phyloP scores from a whole-genome alignment of 164 flowering plant species.

The Dillenia turbinata region DNA sequence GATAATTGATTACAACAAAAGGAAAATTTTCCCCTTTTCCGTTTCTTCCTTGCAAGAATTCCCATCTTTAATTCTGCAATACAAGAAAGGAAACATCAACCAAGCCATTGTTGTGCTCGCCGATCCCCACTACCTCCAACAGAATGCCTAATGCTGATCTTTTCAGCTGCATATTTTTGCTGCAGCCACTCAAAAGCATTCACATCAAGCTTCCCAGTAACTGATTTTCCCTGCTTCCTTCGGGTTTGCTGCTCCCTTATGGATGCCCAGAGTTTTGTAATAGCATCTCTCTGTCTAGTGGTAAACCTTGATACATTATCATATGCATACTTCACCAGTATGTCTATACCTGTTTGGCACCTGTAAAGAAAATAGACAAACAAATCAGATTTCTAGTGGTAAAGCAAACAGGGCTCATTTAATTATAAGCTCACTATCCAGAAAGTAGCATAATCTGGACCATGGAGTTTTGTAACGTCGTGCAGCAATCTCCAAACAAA shows the following conservation, averaged over 20 bases:
- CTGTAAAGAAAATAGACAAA: constrained; percentile 29
- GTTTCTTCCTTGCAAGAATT: not conserved
- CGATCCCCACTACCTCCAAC: constrained; percentile 84
- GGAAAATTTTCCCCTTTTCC: no score
- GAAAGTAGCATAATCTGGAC: constrained; percentile 21
- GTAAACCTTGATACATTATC: constrained; percentile 83
- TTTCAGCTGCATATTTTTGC: constrained; percentile 45
- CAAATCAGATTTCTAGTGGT: not conserved
- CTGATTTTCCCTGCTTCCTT: constrained; percentile 90
- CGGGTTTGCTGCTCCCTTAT: constrained; percentile 71
- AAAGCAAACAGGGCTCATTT: no score
- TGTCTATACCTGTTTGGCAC: constrained; percentile 94
- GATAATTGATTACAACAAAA: not conserved
- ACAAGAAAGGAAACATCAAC: constrained; percentile 26
- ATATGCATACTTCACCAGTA: constrained; percentile 82
- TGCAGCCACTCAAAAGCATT: constrained; percentile 88
- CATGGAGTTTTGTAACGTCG: constrained; percentile 79
- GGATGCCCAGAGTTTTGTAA: constrained; percentile 83
- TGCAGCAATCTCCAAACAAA: constrained; percentile 83
- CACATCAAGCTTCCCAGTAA: constrained; percentile 88
- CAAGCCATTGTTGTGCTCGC: constrained; percentile 80
- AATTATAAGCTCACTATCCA: no score
- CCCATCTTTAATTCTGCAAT: not conserved
- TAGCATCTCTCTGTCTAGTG: constrained; percentile 70
- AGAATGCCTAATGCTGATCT: constrained; percentile 81